phyloP scores from a whole-genome alignment of 2,329 filamentous ascomycete species.

The Eutypa lata region DNA sequence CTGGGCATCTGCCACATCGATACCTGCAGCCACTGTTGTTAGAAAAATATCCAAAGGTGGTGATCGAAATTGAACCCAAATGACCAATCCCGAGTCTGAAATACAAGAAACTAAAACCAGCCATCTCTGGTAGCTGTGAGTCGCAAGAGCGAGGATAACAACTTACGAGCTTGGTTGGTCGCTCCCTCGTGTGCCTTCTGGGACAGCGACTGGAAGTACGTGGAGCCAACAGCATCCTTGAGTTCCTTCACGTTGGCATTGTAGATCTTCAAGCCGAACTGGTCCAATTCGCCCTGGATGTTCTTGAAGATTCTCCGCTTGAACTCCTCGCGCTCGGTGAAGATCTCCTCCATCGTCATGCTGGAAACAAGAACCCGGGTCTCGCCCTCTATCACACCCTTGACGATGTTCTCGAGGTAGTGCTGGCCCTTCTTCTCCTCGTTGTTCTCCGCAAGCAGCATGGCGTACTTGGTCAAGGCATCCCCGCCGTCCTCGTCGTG shows the following conservation, averaged over 20 bases:
- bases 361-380: conserved; percentile 77
- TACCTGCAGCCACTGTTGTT: conserved; percentile 5
- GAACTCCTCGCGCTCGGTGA: conserved; percentile 73
- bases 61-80: not conserved
- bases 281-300: conserved; percentile 74
- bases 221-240: conserved; percentile 75
- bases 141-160: not conserved
- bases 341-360: conserved; percentile 94
- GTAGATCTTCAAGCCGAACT: conserved; percentile 76
- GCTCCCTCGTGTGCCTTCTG: conserved; percentile 84
- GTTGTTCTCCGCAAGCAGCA: conserved; percentile 65
- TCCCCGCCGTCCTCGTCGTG: conserved; percentile 51
- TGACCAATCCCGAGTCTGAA: too few species aligned
- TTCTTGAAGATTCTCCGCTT: conserved; percentile 72
- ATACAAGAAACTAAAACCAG: too few species aligned
- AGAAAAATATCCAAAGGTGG: conserved; percentile 10
- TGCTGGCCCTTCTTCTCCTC: conserved; percentile 40
- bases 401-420: conserved; percentile 81
- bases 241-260: conserved; percentile 81
- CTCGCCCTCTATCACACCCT: conserved; percentile 87
- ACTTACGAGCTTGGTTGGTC: conserved; percentile 65
- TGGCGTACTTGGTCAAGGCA: conserved; percentile 76
- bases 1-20: conserved; percentile 64
- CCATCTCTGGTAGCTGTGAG: too few species aligned
- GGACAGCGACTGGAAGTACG: conserved; percentile 79